Evolutionary conservation across 2,329 filamentous ascomycete species (phyloP).

Genomic region (Cercospora sojina): DNA sequence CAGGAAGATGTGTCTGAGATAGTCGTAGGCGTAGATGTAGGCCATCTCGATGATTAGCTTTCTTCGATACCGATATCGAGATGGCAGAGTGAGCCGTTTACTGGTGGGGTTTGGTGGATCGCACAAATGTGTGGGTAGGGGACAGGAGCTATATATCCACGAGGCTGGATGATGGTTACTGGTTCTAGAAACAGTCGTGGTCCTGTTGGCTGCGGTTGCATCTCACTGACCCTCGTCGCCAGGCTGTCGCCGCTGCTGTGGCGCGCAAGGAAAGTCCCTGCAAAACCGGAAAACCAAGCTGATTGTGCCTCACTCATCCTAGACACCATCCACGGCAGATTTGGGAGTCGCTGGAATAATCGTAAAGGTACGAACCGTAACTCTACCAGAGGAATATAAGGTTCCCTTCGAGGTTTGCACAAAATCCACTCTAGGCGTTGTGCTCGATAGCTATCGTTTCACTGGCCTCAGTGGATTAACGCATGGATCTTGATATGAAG

Average conservation of each 20-base stretch:
- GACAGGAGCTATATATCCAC: neutral
- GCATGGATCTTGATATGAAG: neutral
- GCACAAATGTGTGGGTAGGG: neutral
- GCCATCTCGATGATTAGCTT: neutral
- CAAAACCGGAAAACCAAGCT: neutral
- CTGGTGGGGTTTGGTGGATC: neutral
- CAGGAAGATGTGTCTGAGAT: neutral
- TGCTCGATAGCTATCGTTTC: too few relatives aligned
- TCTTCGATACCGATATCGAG: neutral
- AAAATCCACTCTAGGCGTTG: neutral
- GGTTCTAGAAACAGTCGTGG: neutral
- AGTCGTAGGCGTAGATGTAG: neutral
- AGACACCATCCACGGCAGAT: neutral
- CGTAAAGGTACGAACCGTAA: neutral
- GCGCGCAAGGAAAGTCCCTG: neutral
- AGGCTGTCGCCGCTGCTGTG: too few relatives aligned
- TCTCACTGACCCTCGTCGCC: neutral
- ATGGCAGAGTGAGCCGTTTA: neutral
- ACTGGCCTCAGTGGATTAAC: too few relatives aligned
- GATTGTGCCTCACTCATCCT: neutral
- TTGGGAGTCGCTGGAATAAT: neutral
- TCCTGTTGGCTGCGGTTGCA: neutral
- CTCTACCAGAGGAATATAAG: neutral
- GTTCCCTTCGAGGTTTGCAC: neutral
- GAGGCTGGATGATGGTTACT: neutral